Evolutionary conservation across 371 early-diverging fungal genomes (phyloP), one percentile per base, ranked within the genome.

Genomic region (Mortierella sp.): DNA sequence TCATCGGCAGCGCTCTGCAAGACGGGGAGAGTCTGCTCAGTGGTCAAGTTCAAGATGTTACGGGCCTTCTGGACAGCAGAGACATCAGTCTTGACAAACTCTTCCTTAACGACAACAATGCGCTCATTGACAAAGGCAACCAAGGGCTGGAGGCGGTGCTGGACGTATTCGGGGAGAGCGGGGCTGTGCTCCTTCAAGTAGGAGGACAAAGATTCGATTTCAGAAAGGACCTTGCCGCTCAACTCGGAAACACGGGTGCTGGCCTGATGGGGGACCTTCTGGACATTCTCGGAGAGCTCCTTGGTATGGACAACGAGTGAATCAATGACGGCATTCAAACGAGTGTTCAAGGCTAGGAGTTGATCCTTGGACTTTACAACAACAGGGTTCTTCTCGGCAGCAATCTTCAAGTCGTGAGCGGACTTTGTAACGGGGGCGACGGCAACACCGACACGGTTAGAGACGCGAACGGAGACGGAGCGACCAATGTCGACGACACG

Each of bases 51-150:
- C 24, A 89, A 58, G 22, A 90, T 86, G 73, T 87, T 86, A 55
- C 85, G 85, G 0, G 90, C 89, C 75, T 89, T 90, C 74, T 88
- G 86, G 39, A 87, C 40, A 12, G 88, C 83, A 43, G 88, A 63
- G 14, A 86, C 61, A 39, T 90, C 88, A 20, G 71, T 74, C 63
- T 88, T 88, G 60, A 63, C 71, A 22, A 86, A 73, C 68, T 90
- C 88, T 12, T 64, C 64, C 49, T 84, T 78, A 62, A 89, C 85
- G 5, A 75, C 66, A 3, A 66, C 84, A 71, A 88, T 88, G 52
- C 89, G 88, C 52, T 89, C 81, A 47, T 85, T 78, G 32, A 87
- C 84, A 77, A 90, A 89, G 9, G 43, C 72, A 16, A 86, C 67
- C 47, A 89, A 73, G 57, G 89, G 90, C 43, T 85, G 67, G 11